Conservation (phyloP, 1,284 basidiomycete species). For the Cutaneotrichosporon sp. region DNA sequence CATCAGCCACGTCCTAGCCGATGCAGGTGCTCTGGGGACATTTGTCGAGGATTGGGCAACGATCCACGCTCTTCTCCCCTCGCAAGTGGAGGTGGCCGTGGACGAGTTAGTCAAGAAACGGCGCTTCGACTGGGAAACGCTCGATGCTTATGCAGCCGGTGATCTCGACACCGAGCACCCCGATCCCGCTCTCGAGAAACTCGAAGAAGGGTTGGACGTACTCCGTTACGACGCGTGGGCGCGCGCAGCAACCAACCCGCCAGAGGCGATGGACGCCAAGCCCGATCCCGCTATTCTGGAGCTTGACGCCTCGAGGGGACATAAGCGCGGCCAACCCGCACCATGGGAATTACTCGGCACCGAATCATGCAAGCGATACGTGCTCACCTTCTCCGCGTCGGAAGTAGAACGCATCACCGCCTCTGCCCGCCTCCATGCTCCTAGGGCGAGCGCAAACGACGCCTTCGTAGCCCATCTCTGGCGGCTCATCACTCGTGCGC, state of each 20-base stretch:
- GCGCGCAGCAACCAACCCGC: neutral
- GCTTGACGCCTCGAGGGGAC: constrained; percentile 23
- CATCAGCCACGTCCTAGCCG: constrained; percentile 13
- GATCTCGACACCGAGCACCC: constrained; percentile 7
- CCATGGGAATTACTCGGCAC: constrained; percentile 53
- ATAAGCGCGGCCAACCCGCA: constrained; percentile 40
- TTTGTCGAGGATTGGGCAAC: constrained; percentile 16
- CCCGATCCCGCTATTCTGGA: constrained; percentile 2
- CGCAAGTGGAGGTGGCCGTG: neutral
- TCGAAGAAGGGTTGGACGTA: constrained; percentile 17
- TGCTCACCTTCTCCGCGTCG: constrained; percentile 50
- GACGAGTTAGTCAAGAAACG: neutral
- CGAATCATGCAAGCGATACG: constrained; percentile 45
- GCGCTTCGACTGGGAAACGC: neutral
- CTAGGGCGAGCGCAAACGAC: constrained; percentile 45
- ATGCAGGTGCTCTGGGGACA: constrained; percentile 13
- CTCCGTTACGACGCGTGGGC: constrained; percentile 26
- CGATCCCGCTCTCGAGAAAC: neutral
- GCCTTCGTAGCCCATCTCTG: constrained; percentile 56
- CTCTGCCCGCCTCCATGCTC: neutral
- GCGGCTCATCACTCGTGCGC: constrained; percentile 52
- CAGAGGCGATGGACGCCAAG: neutral
- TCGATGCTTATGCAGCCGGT: constrained; percentile 12
- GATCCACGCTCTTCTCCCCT: constrained; percentile 1
- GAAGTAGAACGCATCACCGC: constrained; percentile 51